Evolutionary conservation across 2,329 filamentous ascomycete species (phyloP).

Genomic region (Microthyrium microscopicum): DNA sequence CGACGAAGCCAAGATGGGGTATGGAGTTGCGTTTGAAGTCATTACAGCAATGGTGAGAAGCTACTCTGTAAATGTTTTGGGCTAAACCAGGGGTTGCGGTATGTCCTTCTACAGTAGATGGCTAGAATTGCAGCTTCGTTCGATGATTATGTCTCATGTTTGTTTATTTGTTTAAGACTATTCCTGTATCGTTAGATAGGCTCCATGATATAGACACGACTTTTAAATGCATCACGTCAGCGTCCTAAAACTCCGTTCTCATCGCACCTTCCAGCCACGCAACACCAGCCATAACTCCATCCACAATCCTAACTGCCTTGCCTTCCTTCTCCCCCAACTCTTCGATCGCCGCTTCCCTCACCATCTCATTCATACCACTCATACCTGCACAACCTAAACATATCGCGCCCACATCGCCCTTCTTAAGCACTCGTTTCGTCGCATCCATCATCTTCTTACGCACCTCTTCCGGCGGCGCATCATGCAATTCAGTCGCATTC

Average conservation of each 20-base stretch:
- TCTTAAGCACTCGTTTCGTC: constrained; percentile 45
- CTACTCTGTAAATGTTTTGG: no score
- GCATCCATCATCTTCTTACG: constrained; percentile 49
- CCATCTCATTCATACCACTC: constrained; percentile 66
- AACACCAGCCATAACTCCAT: constrained; percentile 60
- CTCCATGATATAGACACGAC: background rate
- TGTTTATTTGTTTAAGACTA: no score
- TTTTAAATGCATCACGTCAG: background rate
- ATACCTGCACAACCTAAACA: constrained; percentile 85
- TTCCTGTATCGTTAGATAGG: no score
- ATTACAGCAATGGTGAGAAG: no score
- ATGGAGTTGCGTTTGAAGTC: constrained; percentile 19
- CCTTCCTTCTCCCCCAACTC: constrained; percentile 44
- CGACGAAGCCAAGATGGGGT: constrained; percentile 21
- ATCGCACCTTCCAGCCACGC: constrained; percentile 40
- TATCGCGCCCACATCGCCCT: constrained; percentile 45
- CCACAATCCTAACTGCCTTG: constrained; percentile 50
- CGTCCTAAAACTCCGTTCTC: constrained; percentile 18
- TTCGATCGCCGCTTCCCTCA: constrained; percentile 51
- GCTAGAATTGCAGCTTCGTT: no score
- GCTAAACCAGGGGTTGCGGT: no score
- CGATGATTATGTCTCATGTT: no score
- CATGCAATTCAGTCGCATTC: constrained; percentile 64
- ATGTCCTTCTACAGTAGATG: no score
- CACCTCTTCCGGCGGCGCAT: constrained; percentile 46